Conservation (phyloP, 2,329 filamentous ascomycete genomes). For the Xylariaceae sp. region DNA sequence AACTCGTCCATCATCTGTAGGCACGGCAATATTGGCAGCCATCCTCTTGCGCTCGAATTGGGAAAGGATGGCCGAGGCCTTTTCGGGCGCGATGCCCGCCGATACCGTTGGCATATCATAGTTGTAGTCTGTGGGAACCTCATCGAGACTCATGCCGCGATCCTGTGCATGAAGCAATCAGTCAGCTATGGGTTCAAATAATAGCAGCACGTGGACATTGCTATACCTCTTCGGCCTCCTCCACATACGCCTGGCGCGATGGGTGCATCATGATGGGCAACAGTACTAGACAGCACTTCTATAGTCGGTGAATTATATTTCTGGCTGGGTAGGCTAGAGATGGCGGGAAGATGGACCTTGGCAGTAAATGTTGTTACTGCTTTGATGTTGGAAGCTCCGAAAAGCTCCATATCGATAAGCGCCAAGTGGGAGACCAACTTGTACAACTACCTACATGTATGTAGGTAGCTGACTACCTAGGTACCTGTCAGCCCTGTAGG, state of each 20-base stretch:
- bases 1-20: constrained; percentile 90
- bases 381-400: constrained; percentile 15
- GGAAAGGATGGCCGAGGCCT: constrained; percentile 81
- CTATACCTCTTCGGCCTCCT: constrained; percentile 78
- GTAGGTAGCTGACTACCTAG: no score
- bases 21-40: constrained; percentile 87
- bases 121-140: constrained; percentile 74
- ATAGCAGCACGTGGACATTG: constrained; percentile 25
- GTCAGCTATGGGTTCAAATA: constrained; percentile 28
- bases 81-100: constrained; percentile 75
- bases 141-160: constrained; percentile 44
- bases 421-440: no score
- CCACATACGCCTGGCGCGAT: constrained; percentile 89
- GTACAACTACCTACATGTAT: no score
- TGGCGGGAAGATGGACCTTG: not conserved
- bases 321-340: not conserved
- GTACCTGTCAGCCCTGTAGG: no score
- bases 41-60: constrained; percentile 93
- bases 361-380: not conserved
- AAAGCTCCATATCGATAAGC: constrained; percentile 30
- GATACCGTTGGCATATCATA: constrained; percentile 75
- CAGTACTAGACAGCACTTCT: not conserved
- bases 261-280: constrained; percentile 75
- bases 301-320: not conserved
- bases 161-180: constrained; percentile 37